Percentiles rank a stretch among this genome's conserved stretches.
These are phyloP conservation scores for Dioszegia crocea DNA, from an alignment of 768 basidiomycete species.

Conservation along the genomic window DNA sequence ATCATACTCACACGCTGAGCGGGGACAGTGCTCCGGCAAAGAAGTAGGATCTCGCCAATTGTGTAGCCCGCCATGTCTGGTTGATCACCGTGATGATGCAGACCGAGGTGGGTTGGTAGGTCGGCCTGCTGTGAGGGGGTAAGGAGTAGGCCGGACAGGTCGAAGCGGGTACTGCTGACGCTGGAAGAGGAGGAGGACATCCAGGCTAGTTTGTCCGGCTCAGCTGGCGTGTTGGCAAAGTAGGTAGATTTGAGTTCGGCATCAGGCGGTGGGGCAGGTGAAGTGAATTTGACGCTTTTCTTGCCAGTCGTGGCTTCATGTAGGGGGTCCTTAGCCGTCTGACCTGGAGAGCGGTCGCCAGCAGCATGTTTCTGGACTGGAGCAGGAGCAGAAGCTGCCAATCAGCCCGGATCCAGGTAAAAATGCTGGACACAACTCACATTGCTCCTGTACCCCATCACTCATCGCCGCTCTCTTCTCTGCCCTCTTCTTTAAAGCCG, in stretches of 20 bases:
- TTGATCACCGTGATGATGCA: conserved; percentile 83
- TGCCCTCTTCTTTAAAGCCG: conserved; percentile 24
- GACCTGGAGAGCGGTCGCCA: no score
- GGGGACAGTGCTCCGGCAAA: conserved; percentile 73
- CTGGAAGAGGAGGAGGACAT: conserved; percentile 54
- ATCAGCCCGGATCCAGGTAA: no score
- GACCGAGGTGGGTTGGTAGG: conserved; percentile 76
- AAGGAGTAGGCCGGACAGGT: conserved; percentile 70
- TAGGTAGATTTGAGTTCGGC: conserved; percentile 59
- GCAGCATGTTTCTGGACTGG: no score
- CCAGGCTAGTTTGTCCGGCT: conserved; percentile 78
- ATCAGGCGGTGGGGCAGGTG: neutral
- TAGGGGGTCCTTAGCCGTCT: no score
- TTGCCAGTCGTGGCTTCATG: neutral
- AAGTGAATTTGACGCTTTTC: neutral
- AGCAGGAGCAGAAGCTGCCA: no score
- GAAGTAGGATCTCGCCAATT: conserved; percentile 73
- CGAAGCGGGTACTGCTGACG: conserved; percentile 55
- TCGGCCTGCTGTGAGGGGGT: conserved; percentile 56
- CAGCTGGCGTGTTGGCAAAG: conserved; percentile 66
- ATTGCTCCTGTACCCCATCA: neutral
- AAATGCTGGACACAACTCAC: neutral
- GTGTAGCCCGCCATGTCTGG: conserved; percentile 79
- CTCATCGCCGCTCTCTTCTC: conserved; percentile 9
- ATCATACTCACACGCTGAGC: conserved; percentile 81